A percentile compares a stretch with the other conserved stretches of the same genome.
Conservation (phyloP, 768 basidiomycete species). For the Candolleomyces eurysporus region DNA sequence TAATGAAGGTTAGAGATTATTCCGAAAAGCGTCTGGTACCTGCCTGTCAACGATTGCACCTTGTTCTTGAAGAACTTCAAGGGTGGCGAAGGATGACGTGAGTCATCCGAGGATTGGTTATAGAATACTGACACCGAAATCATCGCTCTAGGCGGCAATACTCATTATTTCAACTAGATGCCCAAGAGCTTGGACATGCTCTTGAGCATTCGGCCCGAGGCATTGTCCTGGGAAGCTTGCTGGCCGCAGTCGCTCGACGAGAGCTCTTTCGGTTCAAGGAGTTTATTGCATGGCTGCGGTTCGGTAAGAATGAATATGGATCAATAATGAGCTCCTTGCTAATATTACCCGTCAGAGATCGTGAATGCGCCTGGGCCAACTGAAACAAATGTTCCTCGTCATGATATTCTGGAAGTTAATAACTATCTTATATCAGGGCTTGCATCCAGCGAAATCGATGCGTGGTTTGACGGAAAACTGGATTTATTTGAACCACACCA, state of each 20-base stretch:
- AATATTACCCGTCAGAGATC: slow-evolving; percentile 36
- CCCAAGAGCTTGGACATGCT: slow-evolving; percentile 48
- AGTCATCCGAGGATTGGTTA: slow-evolving; percentile 15
- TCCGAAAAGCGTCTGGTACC: slow-evolving; percentile 69
- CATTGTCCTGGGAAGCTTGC: slow-evolving; percentile 66
- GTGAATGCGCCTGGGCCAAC: slow-evolving; percentile 48
- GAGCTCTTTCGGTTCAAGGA: slow-evolving; percentile 75
- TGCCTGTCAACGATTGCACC: slow-evolving; percentile 72
- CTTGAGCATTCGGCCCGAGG: slow-evolving; percentile 47
- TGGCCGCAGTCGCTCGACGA: slow-evolving; percentile 61
- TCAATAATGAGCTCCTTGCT: slow-evolving; percentile 3
- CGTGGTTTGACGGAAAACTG: slow-evolving; percentile 72
- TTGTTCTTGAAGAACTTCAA: slow-evolving; percentile 73
- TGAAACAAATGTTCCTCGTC: slow-evolving; percentile 53
- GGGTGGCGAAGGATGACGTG: slow-evolving; percentile 74
- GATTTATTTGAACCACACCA: slow-evolving; percentile 51
- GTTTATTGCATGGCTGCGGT: slow-evolving; percentile 75
- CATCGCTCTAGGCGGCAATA: slow-evolving; percentile 46
- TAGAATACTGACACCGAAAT: slow-evolving; percentile 5
- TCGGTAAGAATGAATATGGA: slow-evolving; percentile 45
- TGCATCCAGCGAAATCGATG: slow-evolving; percentile 65
- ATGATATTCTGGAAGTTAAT: slow-evolving; percentile 80
- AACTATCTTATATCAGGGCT: slow-evolving; percentile 75
- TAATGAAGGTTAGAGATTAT: slow-evolving; percentile 71
- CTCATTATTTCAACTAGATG: slow-evolving; percentile 53